A percentile compares a stretch with the other conserved stretches of the same genome.
These are phyloP conservation scores for Naganishia vishniacii DNA, from an alignment of 768 basidiomycete genomes.

Conservation along the genomic window DNA sequence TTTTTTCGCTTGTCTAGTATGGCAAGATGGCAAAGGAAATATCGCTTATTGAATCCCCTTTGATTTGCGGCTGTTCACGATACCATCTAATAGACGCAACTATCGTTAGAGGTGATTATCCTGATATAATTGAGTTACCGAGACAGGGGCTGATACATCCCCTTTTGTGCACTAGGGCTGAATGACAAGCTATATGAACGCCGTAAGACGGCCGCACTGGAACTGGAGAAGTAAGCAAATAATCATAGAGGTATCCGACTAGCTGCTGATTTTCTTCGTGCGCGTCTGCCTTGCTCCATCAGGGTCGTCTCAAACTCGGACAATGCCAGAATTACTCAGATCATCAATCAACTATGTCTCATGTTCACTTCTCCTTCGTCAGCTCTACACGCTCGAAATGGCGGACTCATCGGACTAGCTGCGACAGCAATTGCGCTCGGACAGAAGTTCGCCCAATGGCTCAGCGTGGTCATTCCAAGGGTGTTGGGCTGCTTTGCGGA, in stretches of 20 bases:
- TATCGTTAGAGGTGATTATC: constrained; percentile 7
- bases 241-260: neutral
- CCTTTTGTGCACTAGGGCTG: too few relatives aligned
- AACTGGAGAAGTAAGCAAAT: constrained; percentile 78
- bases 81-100: neutral
- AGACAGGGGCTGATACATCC: too few relatives aligned
- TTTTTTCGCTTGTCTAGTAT: neutral
- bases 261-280: neutral
- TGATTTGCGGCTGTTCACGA: neutral
- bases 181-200: constrained; percentile 64
- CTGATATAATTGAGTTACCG: neutral
- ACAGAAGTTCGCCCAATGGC: constrained; percentile 85
- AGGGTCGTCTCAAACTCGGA: constrained; percentile 69
- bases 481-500: constrained; percentile 88
- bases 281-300: constrained; percentile 11
- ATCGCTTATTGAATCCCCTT: too few relatives aligned
- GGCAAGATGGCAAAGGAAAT: too few relatives aligned
- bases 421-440: constrained; percentile 95
- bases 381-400: constrained; percentile 82
- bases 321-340: constrained; percentile 70
- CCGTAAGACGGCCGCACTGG: constrained; percentile 87
- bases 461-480: constrained; percentile 85
- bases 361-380: constrained; percentile 82
- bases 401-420: constrained; percentile 90
- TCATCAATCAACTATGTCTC: constrained; percentile 88